Evolutionary conservation across 2,329 filamentous ascomycete genomes (phyloP).

Genomic region (Aulographum hederae): DNA sequence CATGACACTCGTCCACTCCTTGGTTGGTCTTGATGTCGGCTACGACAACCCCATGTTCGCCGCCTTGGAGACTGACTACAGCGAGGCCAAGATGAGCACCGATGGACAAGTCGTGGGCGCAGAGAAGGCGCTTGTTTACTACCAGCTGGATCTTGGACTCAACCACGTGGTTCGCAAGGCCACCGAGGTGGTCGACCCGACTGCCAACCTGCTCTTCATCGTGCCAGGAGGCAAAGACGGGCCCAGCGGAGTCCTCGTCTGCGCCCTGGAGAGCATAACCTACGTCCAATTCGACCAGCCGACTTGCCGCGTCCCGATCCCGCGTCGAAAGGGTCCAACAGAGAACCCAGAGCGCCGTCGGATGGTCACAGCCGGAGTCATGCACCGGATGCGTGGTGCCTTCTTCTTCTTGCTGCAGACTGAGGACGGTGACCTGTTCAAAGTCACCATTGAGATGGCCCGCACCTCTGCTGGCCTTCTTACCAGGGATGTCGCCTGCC

Average conservation of each 20-base stretch:
- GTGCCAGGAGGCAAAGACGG: conserved; percentile 88
- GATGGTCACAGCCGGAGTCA: conserved; percentile 74
- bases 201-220: conserved; percentile 79
- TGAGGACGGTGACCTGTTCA: conserved; percentile 97
- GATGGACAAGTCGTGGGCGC: conserved; percentile 67
- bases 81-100: conserved; percentile 77
- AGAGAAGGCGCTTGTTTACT: conserved; percentile 89
- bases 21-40: conserved; percentile 81
- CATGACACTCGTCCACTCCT: conserved; percentile 72
- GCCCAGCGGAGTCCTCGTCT: conserved; percentile 87
- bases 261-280: conserved; percentile 83
- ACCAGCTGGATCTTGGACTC: conserved; percentile 87
- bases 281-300: conserved; percentile 95
- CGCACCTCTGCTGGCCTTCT: conserved; percentile 62
- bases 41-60: conserved; percentile 97
- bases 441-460: conserved; percentile 80
- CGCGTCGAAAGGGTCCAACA: conserved; percentile 66
- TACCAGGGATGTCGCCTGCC: conserved; percentile 60
- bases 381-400: conserved; percentile 90
- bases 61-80: conserved; percentile 83
- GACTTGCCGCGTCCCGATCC: conserved; percentile 75
- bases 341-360: conserved; percentile 88
- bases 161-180: conserved; percentile 96
- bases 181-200: conserved; percentile 83
- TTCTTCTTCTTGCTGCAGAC: conserved; percentile 96